These are phyloP conservation scores for Ricinus communis DNA, from an alignment of 345 rosid genomes.

Conservation along the genomic window DNA sequence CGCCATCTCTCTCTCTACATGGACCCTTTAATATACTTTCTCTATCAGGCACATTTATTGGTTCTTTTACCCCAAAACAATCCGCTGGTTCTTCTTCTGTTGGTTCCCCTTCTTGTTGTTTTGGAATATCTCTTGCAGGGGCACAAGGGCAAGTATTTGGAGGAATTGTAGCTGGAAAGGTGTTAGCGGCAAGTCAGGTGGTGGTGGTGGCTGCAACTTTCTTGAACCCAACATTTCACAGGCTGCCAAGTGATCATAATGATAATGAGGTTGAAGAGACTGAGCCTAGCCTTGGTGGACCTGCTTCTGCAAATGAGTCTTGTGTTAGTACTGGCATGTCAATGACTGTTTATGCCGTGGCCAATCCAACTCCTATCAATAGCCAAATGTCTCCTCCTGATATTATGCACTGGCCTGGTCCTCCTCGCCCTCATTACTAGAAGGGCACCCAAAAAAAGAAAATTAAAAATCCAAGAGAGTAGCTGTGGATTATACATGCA, in stretches of 20 bases:
- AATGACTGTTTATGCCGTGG: slow-evolving; percentile 23
- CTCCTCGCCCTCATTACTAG: slow-evolving; percentile 23
- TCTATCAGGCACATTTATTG: slow-evolving; percentile 43
- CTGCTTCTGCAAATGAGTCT: slow-evolving; percentile 6
- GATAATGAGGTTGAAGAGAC: slow-evolving; percentile 23
- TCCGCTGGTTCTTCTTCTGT: slow-evolving; percentile 11
- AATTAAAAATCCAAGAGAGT: too few species aligned
- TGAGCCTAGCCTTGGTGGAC: slow-evolving; percentile 11
- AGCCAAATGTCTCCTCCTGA: slow-evolving; percentile 35
- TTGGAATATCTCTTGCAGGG: slow-evolving; percentile 49
- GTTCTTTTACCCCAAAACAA: not conserved
- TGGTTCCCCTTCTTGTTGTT: slow-evolving; percentile 19
- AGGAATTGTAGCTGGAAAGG: slow-evolving; percentile 48
- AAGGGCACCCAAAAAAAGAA: not conserved
- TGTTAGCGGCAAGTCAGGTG: slow-evolving; percentile 43
- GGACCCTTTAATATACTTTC: slow-evolving; percentile 51
- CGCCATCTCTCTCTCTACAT: slow-evolving; percentile 31
- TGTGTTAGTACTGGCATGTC: slow-evolving; percentile 20
- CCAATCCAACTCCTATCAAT: slow-evolving; percentile 24
- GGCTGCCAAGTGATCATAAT: slow-evolving; percentile 25
- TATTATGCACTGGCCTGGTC: slow-evolving; percentile 33
- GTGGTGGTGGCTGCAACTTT: slow-evolving; percentile 43
- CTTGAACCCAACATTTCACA: slow-evolving; percentile 28
- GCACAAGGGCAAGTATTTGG: slow-evolving; percentile 52
- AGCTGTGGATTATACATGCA: not conserved